These are phyloP conservation scores for Massariosphaeria phaeospora DNA, from an alignment of 495 filamentous ascomycete genomes.

Conservation along the genomic window DNA sequence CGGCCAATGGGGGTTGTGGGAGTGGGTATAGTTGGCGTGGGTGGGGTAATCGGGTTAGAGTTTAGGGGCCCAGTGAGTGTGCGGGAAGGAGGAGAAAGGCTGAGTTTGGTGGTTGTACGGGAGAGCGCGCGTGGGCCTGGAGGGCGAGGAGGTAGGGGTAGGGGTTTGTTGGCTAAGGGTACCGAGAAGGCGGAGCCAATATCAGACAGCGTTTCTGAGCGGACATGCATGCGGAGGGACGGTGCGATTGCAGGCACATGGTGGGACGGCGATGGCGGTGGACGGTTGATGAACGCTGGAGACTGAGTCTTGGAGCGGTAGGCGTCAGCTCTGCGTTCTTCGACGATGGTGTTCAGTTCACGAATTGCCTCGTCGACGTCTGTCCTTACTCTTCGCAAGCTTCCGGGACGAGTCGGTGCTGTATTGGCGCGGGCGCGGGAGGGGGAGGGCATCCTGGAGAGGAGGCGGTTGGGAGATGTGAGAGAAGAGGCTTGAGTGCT, in stretches of 20 bases:
- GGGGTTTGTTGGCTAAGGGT: constrained; percentile 25
- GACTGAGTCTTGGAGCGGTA: constrained; percentile 18
- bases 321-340: constrained; percentile 34
- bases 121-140: neutral
- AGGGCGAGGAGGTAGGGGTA: constrained; percentile 23
- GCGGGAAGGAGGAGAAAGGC: constrained; percentile 5
- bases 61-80: constrained; percentile 15
- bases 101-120: constrained; percentile 15
- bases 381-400: constrained; percentile 20
- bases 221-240: constrained; percentile 28
- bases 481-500: constrained; percentile 9
- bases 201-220: constrained; percentile 36
- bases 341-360: constrained; percentile 39
- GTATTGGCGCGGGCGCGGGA: constrained; percentile 23
- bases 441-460: constrained; percentile 24
- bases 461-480: constrained; percentile 10
- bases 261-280: constrained; percentile 26
- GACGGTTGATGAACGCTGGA: constrained; percentile 18
- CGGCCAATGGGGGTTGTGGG: constrained; percentile 27
- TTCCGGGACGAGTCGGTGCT: constrained; percentile 13
- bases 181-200: constrained; percentile 36
- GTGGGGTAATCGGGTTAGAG: constrained; percentile 33
- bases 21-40: constrained; percentile 21
- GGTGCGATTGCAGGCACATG: constrained; percentile 38
- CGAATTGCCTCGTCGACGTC: constrained; percentile 38